phyloP scores from a whole-genome alignment of 306 rosid genomes.

The Pterocarpus macrocarpus region DNA sequence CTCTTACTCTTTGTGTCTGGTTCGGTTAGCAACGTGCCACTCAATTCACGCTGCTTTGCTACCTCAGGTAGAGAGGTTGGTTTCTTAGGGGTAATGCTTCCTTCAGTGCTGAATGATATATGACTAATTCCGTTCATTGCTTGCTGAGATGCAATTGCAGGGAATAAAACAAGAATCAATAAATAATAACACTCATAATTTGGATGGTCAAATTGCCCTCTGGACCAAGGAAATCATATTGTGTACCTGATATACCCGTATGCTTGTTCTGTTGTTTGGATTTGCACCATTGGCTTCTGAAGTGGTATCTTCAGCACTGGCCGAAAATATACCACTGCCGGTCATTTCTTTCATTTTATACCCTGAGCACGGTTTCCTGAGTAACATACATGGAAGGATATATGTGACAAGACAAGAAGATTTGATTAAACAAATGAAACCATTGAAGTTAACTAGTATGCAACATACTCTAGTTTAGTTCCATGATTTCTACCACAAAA shows the following conservation, averaged over 20 bases:
- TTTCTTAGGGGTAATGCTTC: constrained; percentile 70
- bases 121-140: constrained; percentile 76
- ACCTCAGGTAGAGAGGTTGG: constrained; percentile 76
- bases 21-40: constrained; percentile 76
- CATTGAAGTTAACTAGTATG: constrained; percentile 1
- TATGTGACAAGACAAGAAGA: constrained; percentile 19
- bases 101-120: constrained; percentile 80
- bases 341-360: constrained; percentile 75
- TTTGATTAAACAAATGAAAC: neutral
- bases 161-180: constrained; percentile 26
- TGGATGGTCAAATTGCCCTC: neutral
- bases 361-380: constrained; percentile 80
- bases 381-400: constrained; percentile 31
- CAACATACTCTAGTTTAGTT: neutral
- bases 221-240: constrained; percentile 7
- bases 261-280: constrained; percentile 59
- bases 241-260: constrained; percentile 76
- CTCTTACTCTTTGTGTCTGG: constrained; percentile 60
- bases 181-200: neutral
- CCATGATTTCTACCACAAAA: neutral
- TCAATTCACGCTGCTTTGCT: constrained; percentile 93
- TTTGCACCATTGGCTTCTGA: constrained; percentile 57
- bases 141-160: constrained; percentile 60
- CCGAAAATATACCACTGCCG: constrained; percentile 75
- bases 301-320: constrained; percentile 53